These are phyloP conservation scores for Alternaria sp. DNA, from an alignment of 2,329 filamentous ascomycete genomes.

Conservation along the genomic window DNA sequence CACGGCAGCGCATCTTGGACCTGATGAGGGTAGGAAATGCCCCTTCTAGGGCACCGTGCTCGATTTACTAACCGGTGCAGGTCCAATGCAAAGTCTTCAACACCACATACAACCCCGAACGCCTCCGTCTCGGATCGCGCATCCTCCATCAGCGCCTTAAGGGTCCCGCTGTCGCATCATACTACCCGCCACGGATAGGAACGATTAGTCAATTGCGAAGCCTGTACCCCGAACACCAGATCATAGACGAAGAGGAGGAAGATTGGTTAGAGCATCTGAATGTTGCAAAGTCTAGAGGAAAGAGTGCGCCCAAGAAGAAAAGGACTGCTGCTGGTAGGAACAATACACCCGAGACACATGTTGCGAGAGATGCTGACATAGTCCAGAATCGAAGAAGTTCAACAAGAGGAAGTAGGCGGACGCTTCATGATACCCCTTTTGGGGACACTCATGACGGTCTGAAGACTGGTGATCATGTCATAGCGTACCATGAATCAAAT, in stretches of 20 bases:
- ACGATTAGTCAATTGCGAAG: constrained; percentile 78
- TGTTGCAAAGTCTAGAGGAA: constrained; percentile 68
- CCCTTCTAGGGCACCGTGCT: neutral
- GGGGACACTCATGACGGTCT: neutral
- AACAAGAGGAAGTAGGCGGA: constrained; percentile 55
- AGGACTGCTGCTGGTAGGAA: constrained; percentile 62
- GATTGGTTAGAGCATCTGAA: constrained; percentile 77
- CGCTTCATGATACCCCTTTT: neutral
- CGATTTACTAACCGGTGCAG: constrained; percentile 57
- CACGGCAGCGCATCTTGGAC: constrained; percentile 65
- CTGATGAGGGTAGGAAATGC: constrained; percentile 74
- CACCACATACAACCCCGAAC: constrained; percentile 86
- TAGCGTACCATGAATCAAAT: constrained; percentile 1
- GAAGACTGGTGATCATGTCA: neutral
- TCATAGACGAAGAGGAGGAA: constrained; percentile 78
- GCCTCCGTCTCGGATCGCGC: constrained; percentile 86
- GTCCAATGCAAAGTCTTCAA: constrained; percentile 91
- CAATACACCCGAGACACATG: neutral
- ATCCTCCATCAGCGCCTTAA: constrained; percentile 86
- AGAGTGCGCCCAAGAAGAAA: constrained; percentile 91
- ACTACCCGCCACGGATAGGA: constrained; percentile 82
- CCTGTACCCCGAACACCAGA: constrained; percentile 72
- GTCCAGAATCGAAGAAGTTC: constrained; percentile 57
- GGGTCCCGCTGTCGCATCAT: constrained; percentile 82
- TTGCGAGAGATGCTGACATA: constrained; percentile 12